A percentile compares a stretch with the other conserved stretches of the same genome.
Evolutionary conservation across 2,329 filamentous ascomycete genomes (phyloP).

Genomic region (Raffaelea deltoideospora): DNA sequence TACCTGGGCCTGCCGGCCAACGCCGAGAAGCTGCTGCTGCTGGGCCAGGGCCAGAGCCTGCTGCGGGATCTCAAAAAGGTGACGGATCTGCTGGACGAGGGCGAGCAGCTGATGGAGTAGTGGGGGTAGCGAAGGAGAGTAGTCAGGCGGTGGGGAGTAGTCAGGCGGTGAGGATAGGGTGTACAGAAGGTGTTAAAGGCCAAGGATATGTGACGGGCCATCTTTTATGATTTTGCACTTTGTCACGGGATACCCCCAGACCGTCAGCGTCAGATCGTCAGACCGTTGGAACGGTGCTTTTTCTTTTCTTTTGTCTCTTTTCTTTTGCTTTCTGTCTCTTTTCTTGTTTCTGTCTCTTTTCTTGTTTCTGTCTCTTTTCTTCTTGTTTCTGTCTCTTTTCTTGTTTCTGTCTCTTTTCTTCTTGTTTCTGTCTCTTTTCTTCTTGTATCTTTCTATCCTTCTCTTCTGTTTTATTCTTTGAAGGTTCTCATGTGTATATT

Average conservation of each 20-base stretch:
- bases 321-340: neutral
- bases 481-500: too few relatives aligned
- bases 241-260: neutral
- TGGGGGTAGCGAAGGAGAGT: neutral
- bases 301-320: neutral
- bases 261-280: too few relatives aligned
- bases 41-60: slow-evolving; percentile 74
- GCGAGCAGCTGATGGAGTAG: slow-evolving; percentile 61
- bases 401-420: too few relatives aligned
- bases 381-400: neutral
- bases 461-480: too few relatives aligned
- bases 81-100: slow-evolving; percentile 79
- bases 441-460: too few relatives aligned
- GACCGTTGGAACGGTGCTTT: too few relatives aligned
- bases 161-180: neutral
- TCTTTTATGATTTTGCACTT: neutral
- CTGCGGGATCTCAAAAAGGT: slow-evolving; percentile 74
- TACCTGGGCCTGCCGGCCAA: slow-evolving; percentile 90
- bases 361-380: too few relatives aligned
- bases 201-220: too few relatives aligned
- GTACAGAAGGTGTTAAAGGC: neutral
- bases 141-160: neutral
- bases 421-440: too few relatives aligned
- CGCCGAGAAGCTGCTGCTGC: slow-evolving; percentile 85
- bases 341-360: too few relatives aligned